Evolutionary conservation across 768 basidiomycete species (phyloP), one percentile per base, ranked within the genome.

Genomic region (Collybia sp.): DNA sequence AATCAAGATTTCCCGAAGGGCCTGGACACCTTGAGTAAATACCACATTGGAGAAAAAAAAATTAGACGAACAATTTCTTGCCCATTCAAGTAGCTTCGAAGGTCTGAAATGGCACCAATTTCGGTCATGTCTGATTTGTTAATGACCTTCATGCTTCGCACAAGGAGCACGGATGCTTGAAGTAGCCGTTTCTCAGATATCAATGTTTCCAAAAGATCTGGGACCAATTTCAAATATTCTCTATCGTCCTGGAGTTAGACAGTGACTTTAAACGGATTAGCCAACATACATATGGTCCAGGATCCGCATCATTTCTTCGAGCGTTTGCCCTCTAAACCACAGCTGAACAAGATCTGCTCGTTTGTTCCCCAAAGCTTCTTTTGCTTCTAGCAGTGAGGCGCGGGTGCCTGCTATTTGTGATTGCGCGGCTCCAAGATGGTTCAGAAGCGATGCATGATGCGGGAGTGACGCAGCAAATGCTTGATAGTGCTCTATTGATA

Each of bases 291-390:
- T 95, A 59, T 92, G 88, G 61, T 97, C 93, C 51, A 99, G 61
- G n/a, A 97, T 75, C 37, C 81, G 81, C 58, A 94, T 76, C 93
- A 98, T 98, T 64, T 98, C 96, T 58, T 95, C 88, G 15, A 98
- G 66, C n/a, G 80, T 85, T 57, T 94, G 88, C 44, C 89, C 87
- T 56, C 94, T 76, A 30, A 85, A 77, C 85, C 92, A 93, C 19
- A 98, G 71, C 57, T 90, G 93, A 39, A 84, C 91, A 25, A 95
- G 81, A 59, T 94, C 96, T 3, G 89, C 83, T 39, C 92, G 80
- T 61, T 90, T 92, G 54, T 71, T 84, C 13, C 88, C 85, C 12
- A 92, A 67, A 0, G 79, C 73, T 45, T 92, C 90, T 55, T 88
- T 92, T 1, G 85, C 76, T 59, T 93, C 91, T 39, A 81, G 76